A percentile compares a stretch with the other conserved stretches of the same genome.
These are phyloP conservation scores for Calonectria montana DNA, from an alignment of 2,329 filamentous ascomycete species.

Conservation along the genomic window DNA sequence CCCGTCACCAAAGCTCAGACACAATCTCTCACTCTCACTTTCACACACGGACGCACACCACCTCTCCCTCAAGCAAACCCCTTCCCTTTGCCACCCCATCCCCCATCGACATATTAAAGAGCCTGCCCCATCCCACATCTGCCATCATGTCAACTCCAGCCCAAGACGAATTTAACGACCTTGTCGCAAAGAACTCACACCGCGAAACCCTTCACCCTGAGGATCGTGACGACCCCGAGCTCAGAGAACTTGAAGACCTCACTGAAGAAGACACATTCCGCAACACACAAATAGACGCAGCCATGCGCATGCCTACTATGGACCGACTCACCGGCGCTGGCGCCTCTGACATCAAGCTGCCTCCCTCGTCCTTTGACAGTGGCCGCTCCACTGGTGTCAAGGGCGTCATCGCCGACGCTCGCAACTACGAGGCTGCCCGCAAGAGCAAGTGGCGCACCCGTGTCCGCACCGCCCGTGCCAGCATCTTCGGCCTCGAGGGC, in stretches of 20 bases:
- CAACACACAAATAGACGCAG: conserved; percentile 68
- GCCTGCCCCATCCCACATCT: conserved; percentile 25
- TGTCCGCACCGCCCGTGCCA: conserved; percentile 64
- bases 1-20: conserved; percentile 39
- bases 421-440: conserved; percentile 78
- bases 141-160: conserved; percentile 69
- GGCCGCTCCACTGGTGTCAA: conserved; percentile 84
- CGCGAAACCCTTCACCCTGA: conserved; percentile 66
- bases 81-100: conserved; percentile 23
- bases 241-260: conserved; percentile 62
- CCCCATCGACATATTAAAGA: conserved; percentile 41
- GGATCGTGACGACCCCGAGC: conserved; percentile 62
- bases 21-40: conserved; percentile 26
- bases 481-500: conserved; percentile 62
- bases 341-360: conserved; percentile 67
- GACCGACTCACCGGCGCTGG: conserved; percentile 52
- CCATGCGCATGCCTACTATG: conserved; percentile 72
- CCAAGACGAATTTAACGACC: conserved; percentile 74
- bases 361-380: conserved; percentile 71
- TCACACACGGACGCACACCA: conserved; percentile 8
- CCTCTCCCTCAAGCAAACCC: conserved; percentile 5
- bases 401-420: conserved; percentile 86
- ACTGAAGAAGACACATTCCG: conserved; percentile 68
- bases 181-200: conserved; percentile 67
- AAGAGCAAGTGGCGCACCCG: conserved; percentile 65